phyloP scores from a whole-genome alignment of 2,329 filamentous ascomycete species.

The Ambrosiella xylebori region DNA sequence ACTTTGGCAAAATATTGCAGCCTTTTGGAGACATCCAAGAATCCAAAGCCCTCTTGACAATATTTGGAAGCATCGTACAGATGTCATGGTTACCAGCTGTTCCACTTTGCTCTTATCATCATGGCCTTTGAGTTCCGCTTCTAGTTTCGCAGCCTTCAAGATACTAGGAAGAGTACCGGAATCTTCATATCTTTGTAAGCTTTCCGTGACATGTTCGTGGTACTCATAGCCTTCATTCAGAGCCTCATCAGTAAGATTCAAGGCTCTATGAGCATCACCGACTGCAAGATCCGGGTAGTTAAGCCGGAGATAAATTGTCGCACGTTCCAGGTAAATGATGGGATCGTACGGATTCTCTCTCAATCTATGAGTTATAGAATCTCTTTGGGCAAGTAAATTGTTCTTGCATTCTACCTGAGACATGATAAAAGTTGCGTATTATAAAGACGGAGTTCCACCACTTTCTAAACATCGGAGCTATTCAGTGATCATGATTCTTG shows the following conservation, averaged over 20 bases:
- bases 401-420: background rate
- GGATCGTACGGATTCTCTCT: slow-evolving; percentile 39
- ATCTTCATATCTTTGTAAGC: slow-evolving; percentile 24
- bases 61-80: slow-evolving; percentile 39
- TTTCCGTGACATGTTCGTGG: slow-evolving; percentile 46
- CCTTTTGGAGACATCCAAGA: slow-evolving; percentile 51
- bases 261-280: slow-evolving; percentile 75
- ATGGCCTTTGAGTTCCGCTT: slow-evolving; percentile 16
- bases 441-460: background rate
- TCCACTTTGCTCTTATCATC: background rate
- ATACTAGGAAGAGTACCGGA: slow-evolving; percentile 26
- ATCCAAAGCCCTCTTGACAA: slow-evolving; percentile 41
- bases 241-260: slow-evolving; percentile 73
- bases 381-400: slow-evolving; percentile 34
- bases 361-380: slow-evolving; percentile 38
- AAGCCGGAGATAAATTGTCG: slow-evolving; percentile 51
- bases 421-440: background rate
- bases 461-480: no score
- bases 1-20: slow-evolving; percentile 45
- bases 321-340: slow-evolving; percentile 51
- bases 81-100: slow-evolving; percentile 24
- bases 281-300: slow-evolving; percentile 81
- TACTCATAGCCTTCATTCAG: slow-evolving; percentile 68
- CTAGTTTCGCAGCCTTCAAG: slow-evolving; percentile 28
- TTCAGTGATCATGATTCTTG: no score